A percentile compares a stretch with the other conserved stretches of the same genome.
Evolutionary conservation across 2,329 filamentous ascomycete species (phyloP).

Genomic region (Alternaria arbusti): DNA sequence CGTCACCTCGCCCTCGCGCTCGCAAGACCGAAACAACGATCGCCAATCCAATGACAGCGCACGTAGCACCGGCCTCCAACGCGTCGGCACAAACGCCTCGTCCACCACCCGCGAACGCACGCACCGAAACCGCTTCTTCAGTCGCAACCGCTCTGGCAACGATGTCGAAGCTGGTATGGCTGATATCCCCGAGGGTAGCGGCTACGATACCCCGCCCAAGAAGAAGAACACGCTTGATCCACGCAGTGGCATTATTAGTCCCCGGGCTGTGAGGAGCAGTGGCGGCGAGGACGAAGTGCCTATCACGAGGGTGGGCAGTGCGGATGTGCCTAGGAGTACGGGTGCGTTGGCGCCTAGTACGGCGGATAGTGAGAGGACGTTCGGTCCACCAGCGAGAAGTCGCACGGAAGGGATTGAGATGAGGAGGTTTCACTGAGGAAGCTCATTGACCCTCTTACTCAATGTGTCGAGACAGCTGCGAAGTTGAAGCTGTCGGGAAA

Average conservation of each 20-base stretch:
- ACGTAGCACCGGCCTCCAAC: slow-evolving; percentile 42
- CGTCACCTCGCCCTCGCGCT: slow-evolving; percentile 47
- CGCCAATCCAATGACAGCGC: slow-evolving; percentile 40
- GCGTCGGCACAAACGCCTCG: slow-evolving; percentile 44
- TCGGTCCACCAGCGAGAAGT: slow-evolving; percentile 29
- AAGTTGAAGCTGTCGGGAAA: not conserved
- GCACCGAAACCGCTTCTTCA: slow-evolving; percentile 69
- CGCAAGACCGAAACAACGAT: slow-evolving; percentile 29
- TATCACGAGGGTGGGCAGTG: not conserved
- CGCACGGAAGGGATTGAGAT: slow-evolving; percentile 45
- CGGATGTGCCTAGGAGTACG: slow-evolving; percentile 20
- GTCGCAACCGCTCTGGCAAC: slow-evolving; percentile 49
- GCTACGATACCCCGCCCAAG: slow-evolving; percentile 20
- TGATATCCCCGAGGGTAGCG: slow-evolving; percentile 51
- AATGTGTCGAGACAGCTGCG: not conserved
- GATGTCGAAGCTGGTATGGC: slow-evolving; percentile 55
- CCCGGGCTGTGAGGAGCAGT: slow-evolving; percentile 36
- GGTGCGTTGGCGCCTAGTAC: slow-evolving; percentile 30
- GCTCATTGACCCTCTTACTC: not conserved
- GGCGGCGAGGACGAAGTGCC: slow-evolving; percentile 22
- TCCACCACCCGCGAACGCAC: slow-evolving; percentile 45
- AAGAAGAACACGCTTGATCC: slow-evolving; percentile 44
- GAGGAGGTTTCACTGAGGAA: slow-evolving; percentile 33
- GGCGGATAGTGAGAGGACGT: slow-evolving; percentile 29
- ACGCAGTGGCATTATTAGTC: slow-evolving; percentile 41